Conservation (phyloP, 139 green algal genomes). For the Chlorella ohadii region DNA sequence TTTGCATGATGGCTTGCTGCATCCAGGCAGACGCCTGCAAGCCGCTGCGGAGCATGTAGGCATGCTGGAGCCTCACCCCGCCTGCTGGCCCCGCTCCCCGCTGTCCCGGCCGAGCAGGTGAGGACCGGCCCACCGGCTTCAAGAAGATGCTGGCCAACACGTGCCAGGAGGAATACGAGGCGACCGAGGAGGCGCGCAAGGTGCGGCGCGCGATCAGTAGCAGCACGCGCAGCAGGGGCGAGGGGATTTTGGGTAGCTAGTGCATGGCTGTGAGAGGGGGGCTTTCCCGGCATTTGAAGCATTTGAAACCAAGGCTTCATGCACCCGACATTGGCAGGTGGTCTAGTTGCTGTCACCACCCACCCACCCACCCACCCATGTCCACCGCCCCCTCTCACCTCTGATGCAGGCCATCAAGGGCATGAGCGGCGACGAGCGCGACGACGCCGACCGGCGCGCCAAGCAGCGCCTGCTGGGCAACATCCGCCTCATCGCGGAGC, state of each 20-base stretch:
- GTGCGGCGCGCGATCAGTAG: too few species aligned
- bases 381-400: not conserved
- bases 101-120: conserved; percentile 45
- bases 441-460: conserved; percentile 66
- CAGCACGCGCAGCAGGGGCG: not conserved
- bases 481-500: conserved; percentile 96
- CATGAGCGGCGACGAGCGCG: conserved; percentile 59
- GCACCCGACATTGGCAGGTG: too few species aligned
- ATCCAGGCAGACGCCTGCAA: too few species aligned
- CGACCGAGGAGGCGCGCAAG: conserved; percentile 65
- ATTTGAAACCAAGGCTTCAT: too few species aligned
- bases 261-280: too few species aligned
- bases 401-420: conserved; percentile 53
- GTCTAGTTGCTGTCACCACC: too few species aligned
- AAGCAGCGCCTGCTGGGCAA: conserved; percentile 94
- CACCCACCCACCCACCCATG: not conserved
- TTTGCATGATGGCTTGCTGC: too few species aligned
- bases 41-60: not conserved
- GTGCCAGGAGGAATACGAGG: conserved; percentile 99
- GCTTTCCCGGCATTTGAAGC: too few species aligned
- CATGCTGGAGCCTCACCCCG: too few species aligned
- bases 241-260: too few species aligned
- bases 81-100: not conserved
- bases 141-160: conserved; percentile 96
- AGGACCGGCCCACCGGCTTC: conserved; percentile 87